These are phyloP conservation scores for Verticillium albo-atrum DNA, from an alignment of 2,329 filamentous ascomycete genomes.

Conservation along the genomic window DNA sequence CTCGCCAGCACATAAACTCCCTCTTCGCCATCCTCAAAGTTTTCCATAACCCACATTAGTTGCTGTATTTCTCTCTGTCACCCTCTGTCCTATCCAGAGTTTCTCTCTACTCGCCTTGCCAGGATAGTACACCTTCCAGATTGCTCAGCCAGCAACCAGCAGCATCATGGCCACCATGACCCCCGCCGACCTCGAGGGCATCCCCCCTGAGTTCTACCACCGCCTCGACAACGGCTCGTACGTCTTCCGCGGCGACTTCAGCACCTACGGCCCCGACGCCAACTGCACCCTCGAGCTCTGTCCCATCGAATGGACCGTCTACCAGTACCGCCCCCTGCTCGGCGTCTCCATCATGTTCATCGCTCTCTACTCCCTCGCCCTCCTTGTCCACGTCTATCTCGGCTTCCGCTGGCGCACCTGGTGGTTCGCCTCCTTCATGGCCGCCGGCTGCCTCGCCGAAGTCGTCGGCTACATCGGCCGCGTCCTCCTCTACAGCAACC, in stretches of 20 bases:
- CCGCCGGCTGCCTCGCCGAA: conserved; percentile 51
- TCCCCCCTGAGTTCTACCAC: background rate
- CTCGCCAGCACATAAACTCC: too few relatives aligned
- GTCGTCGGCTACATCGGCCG: conserved; percentile 60
- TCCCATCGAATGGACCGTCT: conserved; percentile 38
- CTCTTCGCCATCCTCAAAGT: too few relatives aligned
- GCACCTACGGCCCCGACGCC: conserved; percentile 37
- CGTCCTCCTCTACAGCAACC: conserved; percentile 51
- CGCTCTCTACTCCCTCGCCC: conserved; percentile 38
- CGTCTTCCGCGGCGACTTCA: conserved; percentile 15
- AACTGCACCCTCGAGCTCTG: conserved; percentile 48
- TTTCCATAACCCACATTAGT: too few relatives aligned
- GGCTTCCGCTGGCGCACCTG: conserved; percentile 42
- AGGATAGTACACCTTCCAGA: too few relatives aligned
- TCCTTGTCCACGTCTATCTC: conserved; percentile 39
- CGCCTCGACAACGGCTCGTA: conserved; percentile 15
- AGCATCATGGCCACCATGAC: background rate
- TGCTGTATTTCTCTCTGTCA: too few relatives aligned
- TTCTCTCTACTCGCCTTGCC: too few relatives aligned
- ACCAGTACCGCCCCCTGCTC: conserved; percentile 41
- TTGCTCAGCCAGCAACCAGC: background rate
- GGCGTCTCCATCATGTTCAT: conserved; percentile 37
- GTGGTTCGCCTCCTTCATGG: conserved; percentile 47
- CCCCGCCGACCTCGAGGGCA: background rate
- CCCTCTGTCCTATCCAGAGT: too few relatives aligned